Percentiles rank a stretch among this genome's conserved stretches.
These are phyloP conservation scores for Scorias spongiosa DNA, from an alignment of 2,329 filamentous ascomycete genomes.

Conservation along the genomic window DNA sequence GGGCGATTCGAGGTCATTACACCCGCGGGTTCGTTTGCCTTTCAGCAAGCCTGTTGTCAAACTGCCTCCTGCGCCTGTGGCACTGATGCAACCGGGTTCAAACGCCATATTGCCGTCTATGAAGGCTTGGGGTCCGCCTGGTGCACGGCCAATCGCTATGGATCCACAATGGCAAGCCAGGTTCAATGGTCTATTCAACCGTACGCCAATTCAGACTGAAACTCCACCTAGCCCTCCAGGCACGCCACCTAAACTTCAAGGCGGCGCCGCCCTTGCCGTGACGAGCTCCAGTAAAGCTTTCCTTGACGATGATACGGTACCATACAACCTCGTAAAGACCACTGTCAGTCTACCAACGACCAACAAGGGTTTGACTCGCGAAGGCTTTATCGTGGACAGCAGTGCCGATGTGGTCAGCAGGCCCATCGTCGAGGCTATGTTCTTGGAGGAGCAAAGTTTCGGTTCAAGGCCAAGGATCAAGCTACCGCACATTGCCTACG, in stretches of 20 bases:
- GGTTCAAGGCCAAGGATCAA: slow-evolving; percentile 27
- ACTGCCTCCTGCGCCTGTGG: slow-evolving; percentile 48
- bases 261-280: slow-evolving; percentile 35
- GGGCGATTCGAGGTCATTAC: slow-evolving; percentile 49
- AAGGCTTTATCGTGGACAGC: slow-evolving; percentile 17
- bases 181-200: slow-evolving; percentile 64
- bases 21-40: slow-evolving; percentile 56
- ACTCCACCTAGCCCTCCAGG: slow-evolving; percentile 21
- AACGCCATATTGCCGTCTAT: background rate
- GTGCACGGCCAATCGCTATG: slow-evolving; percentile 28
- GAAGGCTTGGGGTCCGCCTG: slow-evolving; percentile 24
- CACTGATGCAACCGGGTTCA: slow-evolving; percentile 18
- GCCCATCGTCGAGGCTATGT: slow-evolving; percentile 25
- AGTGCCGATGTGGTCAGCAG: slow-evolving; percentile 24
- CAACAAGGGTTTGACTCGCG: slow-evolving; percentile 4
- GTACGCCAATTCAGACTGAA: slow-evolving; percentile 34
- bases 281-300: slow-evolving; percentile 51
- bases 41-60: slow-evolving; percentile 62
- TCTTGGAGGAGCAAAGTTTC: slow-evolving; percentile 31
- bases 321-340: slow-evolving; percentile 30
- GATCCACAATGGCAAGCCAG: slow-evolving; percentile 59
- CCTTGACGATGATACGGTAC: slow-evolving; percentile 42
- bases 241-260: slow-evolving; percentile 24
- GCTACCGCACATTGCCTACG: slow-evolving; percentile 8
- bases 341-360: slow-evolving; percentile 53